Evolutionary conservation across 108 stramenopile genomes (phyloP).

Genomic region (Phaeodactylum tricornutum): DNA sequence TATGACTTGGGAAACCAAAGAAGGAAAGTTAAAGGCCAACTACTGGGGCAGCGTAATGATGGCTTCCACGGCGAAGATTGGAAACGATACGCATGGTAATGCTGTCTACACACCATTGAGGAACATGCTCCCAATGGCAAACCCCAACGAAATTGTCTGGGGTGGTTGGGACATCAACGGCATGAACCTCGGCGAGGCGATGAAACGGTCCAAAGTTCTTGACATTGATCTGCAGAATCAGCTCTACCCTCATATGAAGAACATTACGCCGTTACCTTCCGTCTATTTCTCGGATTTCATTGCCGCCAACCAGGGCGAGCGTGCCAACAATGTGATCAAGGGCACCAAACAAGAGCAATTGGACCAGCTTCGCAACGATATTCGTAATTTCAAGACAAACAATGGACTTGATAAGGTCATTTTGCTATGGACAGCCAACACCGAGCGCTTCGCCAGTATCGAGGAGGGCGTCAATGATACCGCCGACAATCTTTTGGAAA

Average conservation of each 20-base stretch:
- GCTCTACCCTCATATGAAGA: conserved; percentile 86
- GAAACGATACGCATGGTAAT: conserved; percentile 59
- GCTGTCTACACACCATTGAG: conserved; percentile 85
- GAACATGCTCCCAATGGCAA: conserved; percentile 87
- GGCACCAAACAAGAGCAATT: conserved; percentile 93
- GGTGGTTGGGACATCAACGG: conserved; percentile 96
- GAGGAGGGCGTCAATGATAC: conserved; percentile 94
- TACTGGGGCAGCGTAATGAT: conserved; percentile 93
- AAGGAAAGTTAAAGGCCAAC: conserved; percentile 80
- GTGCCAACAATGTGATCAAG: conserved; percentile 89
- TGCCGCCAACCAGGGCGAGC: conserved; percentile 95
- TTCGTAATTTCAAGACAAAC: conserved; percentile 83
- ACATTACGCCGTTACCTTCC: conserved; percentile 80
- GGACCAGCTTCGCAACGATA: conserved; percentile 87
- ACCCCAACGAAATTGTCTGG: conserved; percentile 94
- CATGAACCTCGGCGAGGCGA: conserved; percentile 87
- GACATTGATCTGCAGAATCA: conserved; percentile 88
- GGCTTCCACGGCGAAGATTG: conserved; percentile 90
- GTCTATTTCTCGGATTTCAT: conserved; percentile 96
- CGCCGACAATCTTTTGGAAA: conserved; percentile 71
- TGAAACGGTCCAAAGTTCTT: conserved; percentile 86
- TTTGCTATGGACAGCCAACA: conserved; percentile 97
- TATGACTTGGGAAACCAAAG: conserved; percentile 89
- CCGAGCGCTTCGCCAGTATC: conserved; percentile 91
- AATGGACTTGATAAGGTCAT: conserved; percentile 90